These are phyloP conservation scores for Aspergillus arachidicola DNA, from an alignment of 2,329 filamentous ascomycete species.

Conservation along the genomic window DNA sequence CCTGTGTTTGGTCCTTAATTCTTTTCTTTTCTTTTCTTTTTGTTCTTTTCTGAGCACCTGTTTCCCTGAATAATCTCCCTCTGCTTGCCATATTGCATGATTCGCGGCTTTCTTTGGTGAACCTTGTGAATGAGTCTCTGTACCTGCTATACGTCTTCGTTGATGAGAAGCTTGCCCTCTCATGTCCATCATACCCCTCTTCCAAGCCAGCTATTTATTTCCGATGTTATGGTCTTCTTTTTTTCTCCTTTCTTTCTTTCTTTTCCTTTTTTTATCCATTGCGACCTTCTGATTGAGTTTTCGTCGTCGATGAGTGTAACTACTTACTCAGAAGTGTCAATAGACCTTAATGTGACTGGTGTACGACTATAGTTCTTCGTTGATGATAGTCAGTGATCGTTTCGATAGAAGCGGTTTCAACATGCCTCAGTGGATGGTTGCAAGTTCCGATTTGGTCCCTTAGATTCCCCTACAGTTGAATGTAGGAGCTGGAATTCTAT, in stretches of 20 bases:
- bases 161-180: conserved; percentile 19
- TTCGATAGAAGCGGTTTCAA: neutral
- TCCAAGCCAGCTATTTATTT: conserved; percentile 12
- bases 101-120: conserved; percentile 14
- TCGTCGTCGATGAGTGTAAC: neutral
- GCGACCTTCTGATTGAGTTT: conserved; percentile 1
- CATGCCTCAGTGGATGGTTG: neutral
- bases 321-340: conserved; percentile 1
- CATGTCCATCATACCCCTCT: conserved; percentile 24
- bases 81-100: conserved; percentile 4
- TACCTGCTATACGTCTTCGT: conserved; percentile 14
- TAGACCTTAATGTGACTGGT: conserved; percentile 2
- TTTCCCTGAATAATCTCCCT: neutral
- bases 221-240: conserved; percentile 10
- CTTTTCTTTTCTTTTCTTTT: conserved; percentile 4
- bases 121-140: conserved; percentile 21
- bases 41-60: conserved; percentile 6
- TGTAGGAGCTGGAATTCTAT: neutral
- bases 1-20: conserved; percentile 7
- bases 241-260: neutral
- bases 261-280: conserved; percentile 9
- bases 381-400: neutral
- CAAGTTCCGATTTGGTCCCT: neutral
- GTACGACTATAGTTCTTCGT: neutral
- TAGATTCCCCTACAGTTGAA: neutral